Base-by-base conservation (phyloP, 257 asterid species). In the Fraxinus quadrangulata region DNA sequence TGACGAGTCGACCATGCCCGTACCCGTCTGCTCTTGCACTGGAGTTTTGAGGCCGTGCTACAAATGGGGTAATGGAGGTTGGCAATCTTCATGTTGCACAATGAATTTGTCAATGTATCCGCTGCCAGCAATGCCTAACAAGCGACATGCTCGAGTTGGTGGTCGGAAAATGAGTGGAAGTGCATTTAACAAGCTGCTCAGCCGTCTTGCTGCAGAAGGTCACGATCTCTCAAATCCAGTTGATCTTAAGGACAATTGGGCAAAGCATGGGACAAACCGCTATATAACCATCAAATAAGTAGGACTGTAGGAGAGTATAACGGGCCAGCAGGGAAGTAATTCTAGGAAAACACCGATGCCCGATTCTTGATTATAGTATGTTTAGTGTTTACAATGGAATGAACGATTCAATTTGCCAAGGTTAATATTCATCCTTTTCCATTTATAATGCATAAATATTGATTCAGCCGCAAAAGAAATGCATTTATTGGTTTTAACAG, bases 51-150 rank as follows among this genome's bases (percentile, higher is more conserved):
- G 98, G 87, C 91, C 97, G 3, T 96, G 99, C 90, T 96, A 96
- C 82, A 96, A 96, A 80, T 96, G 99, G 99, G 99, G 99, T 14
- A 93, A 88, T 26, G 99, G 99, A n/a, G 99, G 99, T 23, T 96
- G 99, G 99, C 99, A 96, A 30, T 96, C 99, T 1, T 92, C 98
- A 0, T 96, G 99, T 73, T 96, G 98, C 79, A 96, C 99, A 0
- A 96, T 89, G 59, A 96, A 88, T 77, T 61, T 96, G 78, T 96
- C 99, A 0, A 88, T 93, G 94, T 90, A 93, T 79, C 98, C 98
- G 0, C 88, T 96, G 65, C 99, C 99, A 0, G 96, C 97, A 6
- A 92, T 93, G 70, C 98, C 99, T 8, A 96, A 96, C 77, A 96
- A 93, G 79, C 89, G 99, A 14, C 99, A 93, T 36, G 99, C 98